Base-by-base conservation (phyloP, 768 basidiomycete species). In the Flagelloscypha sp. region DNA sequence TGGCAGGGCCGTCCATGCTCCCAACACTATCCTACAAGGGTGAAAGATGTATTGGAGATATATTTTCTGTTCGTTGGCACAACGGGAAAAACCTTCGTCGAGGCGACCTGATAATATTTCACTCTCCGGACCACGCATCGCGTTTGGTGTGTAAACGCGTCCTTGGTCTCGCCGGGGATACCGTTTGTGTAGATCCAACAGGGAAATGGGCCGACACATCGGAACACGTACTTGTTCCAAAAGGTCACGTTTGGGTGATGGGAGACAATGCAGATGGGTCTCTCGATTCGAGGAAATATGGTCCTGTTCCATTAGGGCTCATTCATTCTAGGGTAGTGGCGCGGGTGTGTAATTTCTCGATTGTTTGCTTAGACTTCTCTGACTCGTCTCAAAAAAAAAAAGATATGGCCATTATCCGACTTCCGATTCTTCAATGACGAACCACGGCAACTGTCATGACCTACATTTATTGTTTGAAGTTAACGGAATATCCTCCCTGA, bases 401-500 rank as follows among this genome's bases (percentile, higher is more conserved):
- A 73, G 71, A 45, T 73, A 42, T 72, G 64, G 66, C 72, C 71
- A 10, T 47, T 42, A 10, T 47, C 33, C 5, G 50, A 57, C 19
- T 52, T 57, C 39, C 63, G 59, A 9, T 55, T 67, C 15, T 72
- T 71, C 47, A 56, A 56, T 5, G 65, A 63, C n/a, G n/a, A n/a
- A n/a, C n/a, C n/a, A n/a, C n/a, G n/a, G n/a, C n/a, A n/a, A n/a
- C n/a, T n/a, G n/a, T n/a, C n/a, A n/a, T n/a, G n/a, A n/a, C n/a
- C n/a, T n/a, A n/a, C n/a, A 23, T 36, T 68, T 55, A 80, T 48
- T 55, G 70, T 29, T 62, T 64, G 53, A 98, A 95, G 48, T 86
- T 85, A 74, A 98, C 76, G 1, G 84, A 85, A 62, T 97, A 98
- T 0, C 94, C 90, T n/a, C 94, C 94, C 43, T 90, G 80, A 5